Conservation (phyloP, 495 filamentous ascomycete species). For the Tuber melanosporum region DNA sequence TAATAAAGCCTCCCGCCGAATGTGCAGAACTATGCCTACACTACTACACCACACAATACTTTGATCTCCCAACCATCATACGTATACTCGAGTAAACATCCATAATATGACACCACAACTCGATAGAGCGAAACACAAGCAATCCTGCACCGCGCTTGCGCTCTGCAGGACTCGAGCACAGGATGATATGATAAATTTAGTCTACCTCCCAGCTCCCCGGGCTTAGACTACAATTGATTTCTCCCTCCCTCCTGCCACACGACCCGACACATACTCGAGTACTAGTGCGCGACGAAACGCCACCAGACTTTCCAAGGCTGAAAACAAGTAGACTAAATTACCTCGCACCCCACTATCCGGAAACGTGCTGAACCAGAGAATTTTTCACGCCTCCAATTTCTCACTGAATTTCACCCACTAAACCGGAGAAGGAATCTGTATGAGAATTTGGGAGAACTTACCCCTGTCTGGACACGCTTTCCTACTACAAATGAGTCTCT, state of each 20-base stretch:
- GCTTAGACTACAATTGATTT: neutral
- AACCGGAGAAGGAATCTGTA: too few relatives aligned
- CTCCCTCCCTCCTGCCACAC: neutral
- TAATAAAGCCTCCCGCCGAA: neutral
- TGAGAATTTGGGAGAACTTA: too few relatives aligned
- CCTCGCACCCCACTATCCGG: too few relatives aligned
- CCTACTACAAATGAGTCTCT: too few relatives aligned
- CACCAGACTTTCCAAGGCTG: neutral
- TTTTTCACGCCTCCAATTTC: too few relatives aligned
- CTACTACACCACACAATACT: neutral
- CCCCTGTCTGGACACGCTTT: too few relatives aligned
- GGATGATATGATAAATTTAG: too few relatives aligned
- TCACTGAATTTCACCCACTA: too few relatives aligned
- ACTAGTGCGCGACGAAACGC: neutral
- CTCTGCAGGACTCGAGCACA: neutral
- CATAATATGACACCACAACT: neutral
- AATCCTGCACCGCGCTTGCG: neutral
- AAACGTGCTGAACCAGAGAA: too few relatives aligned
- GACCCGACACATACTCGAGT: neutral
- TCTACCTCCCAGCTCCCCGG: neutral
- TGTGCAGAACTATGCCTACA: neutral
- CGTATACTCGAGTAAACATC: neutral
- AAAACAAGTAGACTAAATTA: neutral
- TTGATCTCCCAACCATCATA: neutral
- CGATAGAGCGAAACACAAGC: neutral